Base-by-base conservation (phyloP, 2,329 filamentous ascomycete genomes). In the Aurifilum marmelostoma region DNA sequence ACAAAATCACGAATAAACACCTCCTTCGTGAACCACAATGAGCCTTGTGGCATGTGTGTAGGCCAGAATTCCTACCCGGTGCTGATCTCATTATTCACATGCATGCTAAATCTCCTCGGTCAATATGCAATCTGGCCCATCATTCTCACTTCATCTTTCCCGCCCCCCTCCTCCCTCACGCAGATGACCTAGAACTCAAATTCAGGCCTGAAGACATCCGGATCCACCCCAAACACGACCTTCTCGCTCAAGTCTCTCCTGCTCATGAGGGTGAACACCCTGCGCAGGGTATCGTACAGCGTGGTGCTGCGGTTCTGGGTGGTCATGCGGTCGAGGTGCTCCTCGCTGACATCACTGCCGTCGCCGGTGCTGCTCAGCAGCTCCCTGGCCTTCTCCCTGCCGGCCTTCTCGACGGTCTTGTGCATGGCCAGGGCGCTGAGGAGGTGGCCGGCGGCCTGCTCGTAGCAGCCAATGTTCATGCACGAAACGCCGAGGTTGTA, bases 211-310 rank as follows among this genome's bases (percentile, higher is more conserved):
- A 99, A 97, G 52, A 89, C 84, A 76, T 96, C 93, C 34, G 97
- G 90, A 81, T 98, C 93, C 83, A 99, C 95, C 34, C 94, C 95
- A 0, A 90, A 88, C 16, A 94, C 90, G 7, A 97, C 96, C 82
- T 90, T 87, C 78, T 98, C 94, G 3, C 92, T 91, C 76, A 99
- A 79, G 80, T 99, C 96, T 68, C 93, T 84, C 69, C 96, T 84
- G 2, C 92, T 92, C 96, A 99, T 98, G 82, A 97, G 93, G 12
- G 90, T 94, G 80, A 99, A 98, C n/a, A 98, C 96, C 70, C 97
- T 85, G 71, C 95, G 84, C 71, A 99, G 83, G 16, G 97, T 99
- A 79, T 99, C 97, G 79, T 97, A 97, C 69, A 99, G 83, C 76
- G 97, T 99, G 63, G 94, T 97, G 83, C 93, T 97, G 78, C 97